These are phyloP conservation scores for Pythium angustatum DNA, from an alignment of 352 stramenopile species.

Conservation along the genomic window DNA sequence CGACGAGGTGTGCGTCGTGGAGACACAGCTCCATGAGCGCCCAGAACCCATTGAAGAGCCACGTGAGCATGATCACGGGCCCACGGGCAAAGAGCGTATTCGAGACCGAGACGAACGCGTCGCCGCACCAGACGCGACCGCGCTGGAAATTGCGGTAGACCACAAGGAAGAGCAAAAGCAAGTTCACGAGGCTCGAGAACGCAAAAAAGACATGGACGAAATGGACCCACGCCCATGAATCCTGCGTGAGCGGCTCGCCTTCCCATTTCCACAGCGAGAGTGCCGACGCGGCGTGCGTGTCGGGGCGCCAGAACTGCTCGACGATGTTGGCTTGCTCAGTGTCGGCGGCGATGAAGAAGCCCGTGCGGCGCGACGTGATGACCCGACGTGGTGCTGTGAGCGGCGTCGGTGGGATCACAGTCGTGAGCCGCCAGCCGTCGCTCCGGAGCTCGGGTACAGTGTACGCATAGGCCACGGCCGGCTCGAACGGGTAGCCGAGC, in stretches of 20 bases:
- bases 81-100: conserved; percentile 38
- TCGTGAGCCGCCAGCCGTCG: conserved; percentile 10
- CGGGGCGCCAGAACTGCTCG: background rate
- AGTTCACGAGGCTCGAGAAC: conserved; percentile 24
- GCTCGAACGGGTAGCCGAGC: conserved; percentile 19
- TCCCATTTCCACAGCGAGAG: conserved; percentile 24
- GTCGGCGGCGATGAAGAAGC: conserved; percentile 20
- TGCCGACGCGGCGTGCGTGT: background rate
- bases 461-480: background rate
- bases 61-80: conserved; percentile 37
- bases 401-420: background rate
- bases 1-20: conserved; percentile 17
- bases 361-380: conserved; percentile 10
- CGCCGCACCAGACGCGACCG: conserved; percentile 12
- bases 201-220: conserved; percentile 46
- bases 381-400: background rate
- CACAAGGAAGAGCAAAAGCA: conserved; percentile 24
- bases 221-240: conserved; percentile 54
- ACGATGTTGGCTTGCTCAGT: conserved; percentile 22
- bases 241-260: conserved; percentile 28
- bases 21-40: conserved; percentile 41
- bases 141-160: conserved; percentile 22
- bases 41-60: conserved; percentile 49
- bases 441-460: background rate
- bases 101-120: conserved; percentile 27